Evolutionary conservation across 2,329 filamentous ascomycete genomes (phyloP).

Genomic region (Monosporascus sp.): DNA sequence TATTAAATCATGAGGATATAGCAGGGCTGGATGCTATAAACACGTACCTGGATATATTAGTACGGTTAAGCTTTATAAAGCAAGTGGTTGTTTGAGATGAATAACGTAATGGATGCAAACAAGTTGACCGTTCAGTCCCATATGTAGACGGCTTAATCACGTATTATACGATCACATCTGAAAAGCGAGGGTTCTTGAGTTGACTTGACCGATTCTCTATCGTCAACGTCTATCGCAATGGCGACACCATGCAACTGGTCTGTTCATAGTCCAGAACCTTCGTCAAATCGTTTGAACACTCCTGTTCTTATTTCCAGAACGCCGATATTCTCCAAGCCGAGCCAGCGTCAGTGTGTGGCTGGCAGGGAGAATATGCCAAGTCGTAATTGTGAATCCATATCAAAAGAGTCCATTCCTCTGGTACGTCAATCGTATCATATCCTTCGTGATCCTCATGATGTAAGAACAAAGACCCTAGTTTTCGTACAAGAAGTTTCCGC

Average conservation of each 20-base stretch:
- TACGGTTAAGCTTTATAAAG: too few species aligned
- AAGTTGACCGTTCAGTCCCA: too few species aligned
- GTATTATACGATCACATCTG: too few species aligned
- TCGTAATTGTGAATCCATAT: slow-evolving; percentile 24
- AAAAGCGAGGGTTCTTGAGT: too few species aligned
- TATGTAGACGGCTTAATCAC: too few species aligned
- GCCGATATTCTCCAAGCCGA: slow-evolving; percentile 20
- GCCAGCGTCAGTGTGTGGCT: slow-evolving; percentile 16
- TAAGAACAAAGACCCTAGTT: slow-evolving; percentile 8
- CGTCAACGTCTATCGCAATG: slow-evolving; percentile 11
- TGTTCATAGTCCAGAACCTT: background rate
- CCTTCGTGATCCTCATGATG: slow-evolving; percentile 23
- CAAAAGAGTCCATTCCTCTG: slow-evolving; percentile 18
- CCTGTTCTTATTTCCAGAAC: slow-evolving; percentile 14
- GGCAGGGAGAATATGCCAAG: slow-evolving; percentile 16
- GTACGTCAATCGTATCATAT: slow-evolving; percentile 23
- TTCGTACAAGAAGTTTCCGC: slow-evolving; percentile 20
- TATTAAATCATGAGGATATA: too few species aligned
- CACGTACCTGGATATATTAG: too few species aligned
- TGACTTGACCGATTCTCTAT: slow-evolving; percentile 11
- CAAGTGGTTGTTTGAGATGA: too few species aligned
- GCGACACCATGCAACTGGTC: slow-evolving; percentile 1
- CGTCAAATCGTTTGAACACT: slow-evolving; percentile 16
- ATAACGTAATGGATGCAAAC: too few species aligned
- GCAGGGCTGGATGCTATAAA: too few species aligned